These are phyloP conservation scores for Dendrobium chrysotoxum DNA, from an alignment of 106 monocot genomes.

Conservation along the genomic window DNA sequence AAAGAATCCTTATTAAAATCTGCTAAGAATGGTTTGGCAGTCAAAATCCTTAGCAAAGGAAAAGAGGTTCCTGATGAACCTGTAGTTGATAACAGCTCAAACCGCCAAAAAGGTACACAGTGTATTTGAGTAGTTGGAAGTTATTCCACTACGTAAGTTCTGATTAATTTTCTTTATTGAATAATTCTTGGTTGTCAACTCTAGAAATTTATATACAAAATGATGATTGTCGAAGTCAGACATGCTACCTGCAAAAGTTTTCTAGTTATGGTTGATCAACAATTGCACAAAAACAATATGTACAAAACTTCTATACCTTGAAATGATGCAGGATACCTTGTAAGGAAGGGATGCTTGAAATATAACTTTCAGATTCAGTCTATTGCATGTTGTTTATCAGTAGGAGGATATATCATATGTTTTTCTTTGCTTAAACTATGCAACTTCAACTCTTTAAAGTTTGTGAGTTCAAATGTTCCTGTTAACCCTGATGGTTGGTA, in stretches of 20 bases:
- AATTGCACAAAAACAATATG: neutral
- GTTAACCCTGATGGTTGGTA: too few species aligned
- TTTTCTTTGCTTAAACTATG: too few species aligned
- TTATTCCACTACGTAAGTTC: neutral
- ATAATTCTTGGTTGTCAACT: neutral
- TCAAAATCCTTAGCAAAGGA: constrained; percentile 92
- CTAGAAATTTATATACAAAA: neutral
- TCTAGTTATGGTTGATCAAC: too few species aligned
- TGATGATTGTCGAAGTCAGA: neutral
- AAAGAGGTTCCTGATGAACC: constrained; percentile 79
- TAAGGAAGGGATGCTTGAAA: too few species aligned
- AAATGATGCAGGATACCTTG: neutral
- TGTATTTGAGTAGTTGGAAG: neutral
- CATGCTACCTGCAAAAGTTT: neutral
- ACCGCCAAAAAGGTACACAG: constrained; percentile 70
- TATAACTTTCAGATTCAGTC: neutral
- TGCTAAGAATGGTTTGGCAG: constrained; percentile 90
- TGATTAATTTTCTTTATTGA: neutral
- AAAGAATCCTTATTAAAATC: constrained; percentile 82
- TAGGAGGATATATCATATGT: too few species aligned
- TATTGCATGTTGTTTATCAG: too few species aligned
- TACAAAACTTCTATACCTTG: neutral
- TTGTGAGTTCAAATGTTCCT: too few species aligned
- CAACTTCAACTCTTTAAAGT: too few species aligned
- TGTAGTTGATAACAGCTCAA: constrained; percentile 74